Conservation (phyloP, 805 yeast genomes). For the Grigorovia humatica region DNA sequence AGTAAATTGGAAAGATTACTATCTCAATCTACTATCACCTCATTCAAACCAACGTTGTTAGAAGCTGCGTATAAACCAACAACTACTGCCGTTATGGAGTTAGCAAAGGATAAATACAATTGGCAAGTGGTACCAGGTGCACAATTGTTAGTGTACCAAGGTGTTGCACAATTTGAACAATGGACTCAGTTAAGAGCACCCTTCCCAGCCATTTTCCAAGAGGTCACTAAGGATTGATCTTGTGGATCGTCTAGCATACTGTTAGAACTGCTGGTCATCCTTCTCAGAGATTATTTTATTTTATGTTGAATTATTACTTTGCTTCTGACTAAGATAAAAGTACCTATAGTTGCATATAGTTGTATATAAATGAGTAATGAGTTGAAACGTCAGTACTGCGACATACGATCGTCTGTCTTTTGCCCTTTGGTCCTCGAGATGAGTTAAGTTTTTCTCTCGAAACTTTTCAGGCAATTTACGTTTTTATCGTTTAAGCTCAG, state of each 20-base stretch:
- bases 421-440: background rate
- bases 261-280: background rate
- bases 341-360: background rate
- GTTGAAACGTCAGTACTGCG: background rate
- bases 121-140: conserved; percentile 89
- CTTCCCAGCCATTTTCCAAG: conserved; percentile 48
- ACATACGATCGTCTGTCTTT: too few species aligned
- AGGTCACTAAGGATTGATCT: conserved; percentile 34
- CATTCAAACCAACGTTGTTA: conserved; percentile 46
- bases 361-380: background rate
- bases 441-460: background rate
- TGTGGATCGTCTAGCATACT: too few species aligned
- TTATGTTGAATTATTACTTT: too few species aligned
- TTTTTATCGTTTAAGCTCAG: background rate
- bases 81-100: conserved; percentile 73
- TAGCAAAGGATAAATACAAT: conserved; percentile 49
- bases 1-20: conserved; percentile 40
- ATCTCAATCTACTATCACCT: conserved; percentile 31
- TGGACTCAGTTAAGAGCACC: conserved; percentile 68
- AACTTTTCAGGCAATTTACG: background rate
- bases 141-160: conserved; percentile 89
- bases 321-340: background rate
- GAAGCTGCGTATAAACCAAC: conserved; percentile 95
- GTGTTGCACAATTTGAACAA: conserved; percentile 70
- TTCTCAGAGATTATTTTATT: too few species aligned